Conservation (phyloP, 2,329 filamentous ascomycete genomes). For the Neofusicoccum cordaticola region DNA sequence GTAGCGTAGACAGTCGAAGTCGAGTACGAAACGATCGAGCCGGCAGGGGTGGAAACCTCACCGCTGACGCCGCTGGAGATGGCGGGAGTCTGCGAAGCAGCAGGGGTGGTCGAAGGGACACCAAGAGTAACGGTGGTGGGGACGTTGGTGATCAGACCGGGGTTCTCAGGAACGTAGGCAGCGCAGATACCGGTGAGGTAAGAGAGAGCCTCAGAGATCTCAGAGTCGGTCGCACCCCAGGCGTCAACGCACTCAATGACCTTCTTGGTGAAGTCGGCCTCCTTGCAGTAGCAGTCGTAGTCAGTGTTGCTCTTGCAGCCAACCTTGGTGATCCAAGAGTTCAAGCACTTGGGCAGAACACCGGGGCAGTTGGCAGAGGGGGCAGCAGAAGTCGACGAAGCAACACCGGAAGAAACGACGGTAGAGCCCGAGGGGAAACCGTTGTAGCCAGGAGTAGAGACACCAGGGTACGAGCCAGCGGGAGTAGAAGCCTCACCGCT, state of each 20-base stretch:
- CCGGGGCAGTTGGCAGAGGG: slow-evolving; percentile 52
- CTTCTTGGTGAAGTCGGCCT: slow-evolving; percentile 69
- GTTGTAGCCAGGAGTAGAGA: slow-evolving; percentile 18
- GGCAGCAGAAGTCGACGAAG: slow-evolving; percentile 20
- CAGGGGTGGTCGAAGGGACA: slow-evolving; percentile 48
- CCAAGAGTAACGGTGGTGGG: slow-evolving; percentile 55
- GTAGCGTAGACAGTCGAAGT: slow-evolving; percentile 15
- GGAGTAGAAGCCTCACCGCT: background rate
- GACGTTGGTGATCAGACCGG: slow-evolving; percentile 77
- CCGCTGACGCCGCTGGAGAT: background rate
- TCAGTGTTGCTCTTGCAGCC: slow-evolving; percentile 84
- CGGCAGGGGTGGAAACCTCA: slow-evolving; percentile 4
- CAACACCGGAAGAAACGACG: slow-evolving; percentile 10
- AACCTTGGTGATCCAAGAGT: slow-evolving; percentile 76
- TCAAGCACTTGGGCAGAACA: slow-evolving; percentile 82
- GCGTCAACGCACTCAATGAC: slow-evolving; percentile 80
- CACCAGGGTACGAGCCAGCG: slow-evolving; percentile 11
- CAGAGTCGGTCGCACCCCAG: slow-evolving; percentile 64
- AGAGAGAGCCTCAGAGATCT: slow-evolving; percentile 68
- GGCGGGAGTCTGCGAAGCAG: slow-evolving; percentile 30
- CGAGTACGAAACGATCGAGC: slow-evolving; percentile 4
- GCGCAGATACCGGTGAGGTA: slow-evolving; percentile 94
- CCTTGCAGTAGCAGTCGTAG: slow-evolving; percentile 80
- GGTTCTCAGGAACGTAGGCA: slow-evolving; percentile 69
- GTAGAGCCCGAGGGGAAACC: slow-evolving; percentile 4